Evolutionary conservation across 129 eudicot genomes (phyloP).

Genomic region (Helianthus tuberosus): DNA sequence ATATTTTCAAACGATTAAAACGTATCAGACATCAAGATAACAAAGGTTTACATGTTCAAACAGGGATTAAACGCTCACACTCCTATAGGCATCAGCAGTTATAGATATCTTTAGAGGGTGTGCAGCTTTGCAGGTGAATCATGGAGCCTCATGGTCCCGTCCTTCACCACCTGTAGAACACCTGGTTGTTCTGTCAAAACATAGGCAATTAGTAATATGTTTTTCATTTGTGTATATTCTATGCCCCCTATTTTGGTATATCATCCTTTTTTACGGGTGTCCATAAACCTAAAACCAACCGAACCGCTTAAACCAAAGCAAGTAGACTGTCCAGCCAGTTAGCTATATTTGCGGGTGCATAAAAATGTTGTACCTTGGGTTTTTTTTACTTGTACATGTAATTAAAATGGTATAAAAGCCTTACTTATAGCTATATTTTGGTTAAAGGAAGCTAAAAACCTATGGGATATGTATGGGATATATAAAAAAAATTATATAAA

Average conservation of each 20-base stretch:
- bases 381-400: too few relatives aligned
- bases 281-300: background rate
- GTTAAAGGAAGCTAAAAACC: too few relatives aligned
- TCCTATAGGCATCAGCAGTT: background rate
- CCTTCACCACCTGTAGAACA: slow-evolving; percentile 37
- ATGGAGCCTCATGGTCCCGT: slow-evolving; percentile 33
- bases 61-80: slow-evolving; percentile 13
- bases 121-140: slow-evolving; percentile 24
- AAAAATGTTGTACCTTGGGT: too few relatives aligned
- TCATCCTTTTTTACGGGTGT: background rate
- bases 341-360: too few relatives aligned
- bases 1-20: background rate
- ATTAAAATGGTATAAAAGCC: too few relatives aligned
- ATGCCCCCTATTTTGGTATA: background rate
- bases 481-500: too few relatives aligned
- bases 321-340: background rate
- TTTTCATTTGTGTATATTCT: background rate
- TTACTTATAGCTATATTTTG: too few relatives aligned
- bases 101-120: slow-evolving; percentile 23
- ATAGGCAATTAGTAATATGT: slow-evolving; percentile 1
- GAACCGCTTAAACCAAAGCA: background rate
- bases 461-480: too few relatives aligned
- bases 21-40: background rate
- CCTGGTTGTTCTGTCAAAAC: slow-evolving; percentile 36
- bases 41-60: background rate